Conservation (phyloP, 192 early-diverging fungal species). For the Linnemannia elongata region DNA sequence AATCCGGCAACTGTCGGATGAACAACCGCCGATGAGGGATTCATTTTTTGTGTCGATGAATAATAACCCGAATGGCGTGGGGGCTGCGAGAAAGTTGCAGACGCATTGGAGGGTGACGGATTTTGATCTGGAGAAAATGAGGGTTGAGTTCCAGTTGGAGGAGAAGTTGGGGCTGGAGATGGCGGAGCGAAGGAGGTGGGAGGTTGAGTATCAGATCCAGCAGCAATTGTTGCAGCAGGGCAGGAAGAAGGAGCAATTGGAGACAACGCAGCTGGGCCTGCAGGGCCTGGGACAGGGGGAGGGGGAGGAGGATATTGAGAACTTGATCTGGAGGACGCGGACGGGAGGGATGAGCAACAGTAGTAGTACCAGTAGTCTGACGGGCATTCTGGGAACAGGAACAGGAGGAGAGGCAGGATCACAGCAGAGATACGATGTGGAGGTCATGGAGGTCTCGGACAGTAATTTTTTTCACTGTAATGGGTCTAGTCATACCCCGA, state of each 20-base stretch:
- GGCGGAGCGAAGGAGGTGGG: slow-evolving; percentile 14
- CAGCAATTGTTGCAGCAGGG: not conserved
- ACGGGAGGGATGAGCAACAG: not conserved
- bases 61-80: no score
- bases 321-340: slow-evolving; percentile 32
- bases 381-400: no score
- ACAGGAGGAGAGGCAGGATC: not conserved
- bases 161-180: slow-evolving; percentile 35
- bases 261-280: not conserved
- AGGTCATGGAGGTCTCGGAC: not conserved
- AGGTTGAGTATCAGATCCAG: slow-evolving; percentile 12
- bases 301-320: slow-evolving; percentile 24
- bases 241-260: not conserved
- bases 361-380: not conserved
- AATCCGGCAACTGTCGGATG: slow-evolving; percentile 9
- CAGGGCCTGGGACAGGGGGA: not conserved
- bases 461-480: slow-evolving; percentile 43
- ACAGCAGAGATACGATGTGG: not conserved
- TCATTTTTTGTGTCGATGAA: not conserved
- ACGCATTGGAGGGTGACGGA: slow-evolving; percentile 31
- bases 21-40: not conserved
- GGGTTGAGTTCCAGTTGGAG: slow-evolving; percentile 33
- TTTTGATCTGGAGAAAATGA: slow-evolving; percentile 19
- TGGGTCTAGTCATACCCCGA: not conserved
- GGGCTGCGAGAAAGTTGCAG: not conserved